Evolutionary conservation across 192 early-diverging fungal genomes (phyloP).

Genomic region (Podila horticola): DNA sequence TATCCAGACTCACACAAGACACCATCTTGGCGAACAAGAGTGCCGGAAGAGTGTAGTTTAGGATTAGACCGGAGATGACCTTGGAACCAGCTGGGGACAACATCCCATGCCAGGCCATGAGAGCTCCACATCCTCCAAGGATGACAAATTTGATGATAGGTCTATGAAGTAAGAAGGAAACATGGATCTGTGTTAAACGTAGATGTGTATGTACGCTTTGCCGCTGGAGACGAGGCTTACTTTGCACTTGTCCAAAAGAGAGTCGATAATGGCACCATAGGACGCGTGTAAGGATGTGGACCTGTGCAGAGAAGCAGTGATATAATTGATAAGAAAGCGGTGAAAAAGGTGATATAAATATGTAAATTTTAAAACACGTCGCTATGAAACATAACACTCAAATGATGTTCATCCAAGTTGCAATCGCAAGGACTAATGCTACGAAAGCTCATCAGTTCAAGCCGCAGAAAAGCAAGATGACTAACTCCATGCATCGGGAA

Average conservation of each 20-base stretch:
- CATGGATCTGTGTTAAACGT: neutral
- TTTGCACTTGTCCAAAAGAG: slow-evolving; percentile 12
- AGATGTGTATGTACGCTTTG: too few species aligned
- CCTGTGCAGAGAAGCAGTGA: too few species aligned
- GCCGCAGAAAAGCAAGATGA: too few species aligned
- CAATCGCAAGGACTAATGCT: too few species aligned
- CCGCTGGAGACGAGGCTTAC: neutral
- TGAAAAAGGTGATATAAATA: too few species aligned
- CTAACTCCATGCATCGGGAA: too few species aligned
- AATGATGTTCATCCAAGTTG: too few species aligned
- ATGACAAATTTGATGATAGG: slow-evolving; percentile 48
- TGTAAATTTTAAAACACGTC: too few species aligned
- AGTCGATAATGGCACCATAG: neutral
- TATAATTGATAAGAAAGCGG: too few species aligned
- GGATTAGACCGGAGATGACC: slow-evolving; percentile 34
- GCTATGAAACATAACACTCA: too few species aligned
- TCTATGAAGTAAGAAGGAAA: slow-evolving; percentile 1
- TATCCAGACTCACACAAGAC: slow-evolving; percentile 20
- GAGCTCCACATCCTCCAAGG: slow-evolving; percentile 43
- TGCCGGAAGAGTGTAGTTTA: slow-evolving; percentile 40
- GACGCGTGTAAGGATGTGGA: too few species aligned
- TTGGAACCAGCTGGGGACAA: slow-evolving; percentile 39
- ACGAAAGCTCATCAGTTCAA: too few species aligned
- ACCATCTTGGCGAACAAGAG: slow-evolving; percentile 49
- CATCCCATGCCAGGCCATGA: slow-evolving; percentile 44